Evolutionary conservation across 805 yeast species (phyloP).

Genomic region (Starmerella bombicola): DNA sequence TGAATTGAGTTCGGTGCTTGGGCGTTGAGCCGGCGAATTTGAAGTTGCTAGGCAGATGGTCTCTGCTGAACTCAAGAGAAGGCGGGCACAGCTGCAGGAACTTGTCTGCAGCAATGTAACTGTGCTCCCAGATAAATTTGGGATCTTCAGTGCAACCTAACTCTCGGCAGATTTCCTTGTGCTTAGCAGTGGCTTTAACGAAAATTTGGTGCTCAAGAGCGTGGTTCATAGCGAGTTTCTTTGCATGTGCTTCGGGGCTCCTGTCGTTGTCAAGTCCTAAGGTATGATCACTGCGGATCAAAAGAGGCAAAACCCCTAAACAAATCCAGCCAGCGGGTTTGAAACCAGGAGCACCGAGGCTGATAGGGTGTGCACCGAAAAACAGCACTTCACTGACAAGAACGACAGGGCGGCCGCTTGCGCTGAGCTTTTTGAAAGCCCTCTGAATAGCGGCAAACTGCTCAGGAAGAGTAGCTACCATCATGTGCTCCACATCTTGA

Average conservation of each 20-base stretch:
- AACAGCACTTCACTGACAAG: neutral
- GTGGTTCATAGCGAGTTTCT: slow-evolving; percentile 1
- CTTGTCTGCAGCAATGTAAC: neutral
- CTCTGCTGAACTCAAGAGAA: neutral
- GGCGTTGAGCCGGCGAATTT: neutral
- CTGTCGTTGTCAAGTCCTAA: neutral
- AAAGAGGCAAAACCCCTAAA: neutral
- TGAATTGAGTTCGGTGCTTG: neutral
- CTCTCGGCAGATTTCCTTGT: neutral
- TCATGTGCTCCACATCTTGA: neutral
- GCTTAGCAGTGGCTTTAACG: neutral
- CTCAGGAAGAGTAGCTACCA: slow-evolving; percentile 1
- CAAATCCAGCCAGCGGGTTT: slow-evolving; percentile 3
- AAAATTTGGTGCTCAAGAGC: neutral
- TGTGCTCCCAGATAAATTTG: slow-evolving; percentile 1
- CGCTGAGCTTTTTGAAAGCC: neutral
- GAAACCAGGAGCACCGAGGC: slow-evolving; percentile 1
- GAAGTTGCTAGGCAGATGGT: neutral
- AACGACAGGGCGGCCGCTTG: slow-evolving; percentile 1
- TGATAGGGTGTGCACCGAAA: neutral
- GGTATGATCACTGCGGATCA: neutral
- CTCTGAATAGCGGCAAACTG: neutral
- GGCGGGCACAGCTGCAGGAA: slow-evolving; percentile 4
- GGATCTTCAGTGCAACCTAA: slow-evolving; percentile 1
- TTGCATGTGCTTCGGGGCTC: slow-evolving; percentile 1